Percentiles rank a stretch among this genome's conserved stretches.
These are phyloP conservation scores for Aspergillus sp. DNA, from an alignment of 2,329 filamentous ascomycete genomes.

Conservation along the genomic window DNA sequence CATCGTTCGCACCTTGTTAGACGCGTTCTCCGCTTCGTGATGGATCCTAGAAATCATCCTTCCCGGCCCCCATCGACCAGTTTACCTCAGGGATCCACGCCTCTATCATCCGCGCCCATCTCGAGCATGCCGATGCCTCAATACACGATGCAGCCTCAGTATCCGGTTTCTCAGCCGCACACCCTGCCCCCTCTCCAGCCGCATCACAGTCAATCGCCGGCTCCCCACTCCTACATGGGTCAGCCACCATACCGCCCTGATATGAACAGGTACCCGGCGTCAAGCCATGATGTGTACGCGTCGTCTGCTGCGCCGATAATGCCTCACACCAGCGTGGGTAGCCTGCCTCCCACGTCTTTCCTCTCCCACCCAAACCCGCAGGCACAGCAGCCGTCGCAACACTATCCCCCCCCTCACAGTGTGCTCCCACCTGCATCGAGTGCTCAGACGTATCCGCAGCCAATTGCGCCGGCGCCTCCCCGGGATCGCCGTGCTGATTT, in stretches of 20 bases:
- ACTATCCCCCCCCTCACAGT: slow-evolving; percentile 40
- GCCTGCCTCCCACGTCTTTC: slow-evolving; percentile 44
- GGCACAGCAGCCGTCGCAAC: slow-evolving; percentile 39
- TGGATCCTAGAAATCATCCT: slow-evolving; percentile 46
- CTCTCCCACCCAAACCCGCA: slow-evolving; percentile 42
- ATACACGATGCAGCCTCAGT: slow-evolving; percentile 49
- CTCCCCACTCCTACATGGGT: slow-evolving; percentile 42
- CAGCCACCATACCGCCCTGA: slow-evolving; percentile 45
- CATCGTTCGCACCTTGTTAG: slow-evolving; percentile 16
- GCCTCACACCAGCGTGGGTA: slow-evolving; percentile 43
- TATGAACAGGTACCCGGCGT: slow-evolving; percentile 43
- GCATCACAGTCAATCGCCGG: slow-evolving; percentile 46
- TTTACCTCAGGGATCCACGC: slow-evolving; percentile 46
- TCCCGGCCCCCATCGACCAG: slow-evolving; percentile 47
- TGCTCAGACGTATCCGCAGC: slow-evolving; percentile 69
- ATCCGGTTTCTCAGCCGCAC: slow-evolving; percentile 44
- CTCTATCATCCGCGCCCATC: slow-evolving; percentile 45
- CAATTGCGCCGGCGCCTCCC: slow-evolving; percentile 70
- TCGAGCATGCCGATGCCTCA: slow-evolving; percentile 49
- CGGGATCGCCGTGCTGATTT: slow-evolving; percentile 52
- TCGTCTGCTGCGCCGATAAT: slow-evolving; percentile 43
- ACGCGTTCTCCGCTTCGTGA: slow-evolving; percentile 24
- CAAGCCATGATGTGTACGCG: slow-evolving; percentile 45
- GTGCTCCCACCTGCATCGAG: slow-evolving; percentile 69
- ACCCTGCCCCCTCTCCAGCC: slow-evolving; percentile 49